Percentiles rank a stretch among this genome's conserved stretches.
Evolutionary conservation across 2,329 filamentous ascomycete genomes (phyloP).

Genomic region (Scedosporium apiospermum): DNA sequence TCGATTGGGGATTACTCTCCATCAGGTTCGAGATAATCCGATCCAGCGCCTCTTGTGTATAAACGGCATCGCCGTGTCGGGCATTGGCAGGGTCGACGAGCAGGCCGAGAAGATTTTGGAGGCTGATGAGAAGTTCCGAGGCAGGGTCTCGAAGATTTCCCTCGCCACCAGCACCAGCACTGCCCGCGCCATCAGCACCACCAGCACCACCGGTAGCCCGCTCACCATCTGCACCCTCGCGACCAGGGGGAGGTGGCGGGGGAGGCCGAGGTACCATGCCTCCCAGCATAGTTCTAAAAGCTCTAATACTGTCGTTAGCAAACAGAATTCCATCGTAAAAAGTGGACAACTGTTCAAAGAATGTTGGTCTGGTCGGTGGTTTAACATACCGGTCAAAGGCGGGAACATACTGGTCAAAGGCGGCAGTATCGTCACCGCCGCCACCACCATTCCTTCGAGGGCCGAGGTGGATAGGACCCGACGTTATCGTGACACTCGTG

Average conservation of each 20-base stretch:
- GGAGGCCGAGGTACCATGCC: conserved; percentile 2
- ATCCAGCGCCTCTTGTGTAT: conserved; percentile 83
- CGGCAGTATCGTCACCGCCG: background rate
- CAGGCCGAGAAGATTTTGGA: conserved; percentile 42
- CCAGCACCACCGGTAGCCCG: background rate
- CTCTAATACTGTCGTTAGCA: background rate
- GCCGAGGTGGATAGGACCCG: conserved; percentile 3
- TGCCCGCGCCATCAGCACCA: background rate
- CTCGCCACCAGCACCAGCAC: background rate
- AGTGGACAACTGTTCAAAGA: background rate
- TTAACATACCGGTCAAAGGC: background rate
- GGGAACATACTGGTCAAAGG: conserved; percentile 1
- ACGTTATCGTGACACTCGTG: conserved; percentile 4
- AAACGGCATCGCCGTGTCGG: conserved; percentile 70
- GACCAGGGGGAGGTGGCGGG: background rate
- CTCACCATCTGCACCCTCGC: background rate
- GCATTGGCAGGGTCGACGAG: conserved; percentile 44
- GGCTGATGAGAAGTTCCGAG: conserved; percentile 22
- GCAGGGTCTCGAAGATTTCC: conserved; percentile 12
- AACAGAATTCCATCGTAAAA: background rate
- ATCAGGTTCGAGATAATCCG: conserved; percentile 80
- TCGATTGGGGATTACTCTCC: conserved; percentile 68
- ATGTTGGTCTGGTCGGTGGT: background rate
- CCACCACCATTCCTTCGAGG: background rate
- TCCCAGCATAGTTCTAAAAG: conserved; percentile 3